Percentiles rank a stretch among this genome's conserved stretches.
These are phyloP conservation scores for Escovopsis sp. DNA, from an alignment of 2,329 filamentous ascomycete genomes.

Conservation along the genomic window DNA sequence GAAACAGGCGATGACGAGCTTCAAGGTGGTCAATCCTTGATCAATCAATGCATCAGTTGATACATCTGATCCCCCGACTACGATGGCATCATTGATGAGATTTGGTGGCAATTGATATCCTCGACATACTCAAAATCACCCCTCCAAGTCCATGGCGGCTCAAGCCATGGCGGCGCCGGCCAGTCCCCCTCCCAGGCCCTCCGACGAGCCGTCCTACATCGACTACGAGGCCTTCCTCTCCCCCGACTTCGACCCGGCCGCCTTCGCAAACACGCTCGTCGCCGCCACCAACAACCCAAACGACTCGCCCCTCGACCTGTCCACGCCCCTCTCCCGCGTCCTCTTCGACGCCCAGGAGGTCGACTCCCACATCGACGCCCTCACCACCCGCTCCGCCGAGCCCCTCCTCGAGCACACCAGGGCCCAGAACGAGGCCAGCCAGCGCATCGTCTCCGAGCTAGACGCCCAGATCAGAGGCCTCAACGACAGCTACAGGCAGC, in stretches of 20 bases:
- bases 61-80: too few relatives aligned
- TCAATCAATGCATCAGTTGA: too few relatives aligned
- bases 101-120: too few relatives aligned
- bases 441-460: slow-evolving; percentile 58
- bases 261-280: slow-evolving; percentile 81
- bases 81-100: too few relatives aligned
- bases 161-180: slow-evolving; percentile 3
- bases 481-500: slow-evolving; percentile 69
- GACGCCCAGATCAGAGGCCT: slow-evolving; percentile 67
- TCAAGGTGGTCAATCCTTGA: too few relatives aligned
- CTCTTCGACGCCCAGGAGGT: slow-evolving; percentile 96
- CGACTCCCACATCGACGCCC: slow-evolving; percentile 82
- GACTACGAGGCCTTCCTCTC: slow-evolving; percentile 88
- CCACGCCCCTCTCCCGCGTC: slow-evolving; percentile 81
- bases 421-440: slow-evolving; percentile 57
- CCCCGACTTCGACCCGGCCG: slow-evolving; percentile 63
- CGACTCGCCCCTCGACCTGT: slow-evolving; percentile 81
- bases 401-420: slow-evolving; percentile 69
- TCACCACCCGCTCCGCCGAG: slow-evolving; percentile 72
- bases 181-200: neutral
- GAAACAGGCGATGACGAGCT: too few relatives aligned
- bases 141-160: neutral
- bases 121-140: too few relatives aligned
- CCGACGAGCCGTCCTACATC: slow-evolving; percentile 63
- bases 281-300: slow-evolving; percentile 82